Base-by-base conservation (phyloP, 2,329 filamentous ascomycete species). In the Pseudophaeomoniella oleicola region DNA sequence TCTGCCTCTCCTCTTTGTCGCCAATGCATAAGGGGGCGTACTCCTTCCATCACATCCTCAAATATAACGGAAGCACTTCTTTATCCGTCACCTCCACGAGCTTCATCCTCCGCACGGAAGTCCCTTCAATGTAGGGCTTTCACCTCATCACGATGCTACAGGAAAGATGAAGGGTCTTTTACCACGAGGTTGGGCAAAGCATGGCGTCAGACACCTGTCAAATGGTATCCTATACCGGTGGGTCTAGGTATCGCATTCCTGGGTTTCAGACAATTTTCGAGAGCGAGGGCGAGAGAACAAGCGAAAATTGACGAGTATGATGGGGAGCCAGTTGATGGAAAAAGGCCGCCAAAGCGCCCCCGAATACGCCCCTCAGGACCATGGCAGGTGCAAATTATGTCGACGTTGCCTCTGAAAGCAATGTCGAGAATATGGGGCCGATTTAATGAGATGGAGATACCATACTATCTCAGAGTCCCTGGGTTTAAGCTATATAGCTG, bases 321-420 rank as follows among this genome's bases (percentile, higher is more conserved):
- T 56, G 62, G 68, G 51, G 59, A 72, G 63, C 46, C 63, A 27
- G 51, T 56, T 27, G 54, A 56, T 40, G 52, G 50, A 16, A 51
- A 50, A 15, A 57, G 59, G 31, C 69, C 68, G 22, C 67, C 63
- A 42, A 64, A 59, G 50, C 64, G 75, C 43, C 63, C 71, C 34
- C 71, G 77, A 40, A 75, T 93, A 50, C 71, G 81, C 27, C 85
- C 83, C 2, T 82, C 83, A 39, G 87, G 87, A 16, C 85, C 87
- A 56, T 94, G 87, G 83, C 83, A 88, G 53, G 83, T 94, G 36
- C 82, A 87, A 54, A 73, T 94, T 55, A 93, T 94, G 81, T 92
- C 85, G 5, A 93, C 85, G 2, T 64, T 94, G 41, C 87, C 87
- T 19, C 67, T 94, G 43, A 94, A 94, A 62, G 86, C 84, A 22